Evolutionary conservation across 75 land plant genomes (phyloP).

Genomic region (Sequoia sempervirens): DNA sequence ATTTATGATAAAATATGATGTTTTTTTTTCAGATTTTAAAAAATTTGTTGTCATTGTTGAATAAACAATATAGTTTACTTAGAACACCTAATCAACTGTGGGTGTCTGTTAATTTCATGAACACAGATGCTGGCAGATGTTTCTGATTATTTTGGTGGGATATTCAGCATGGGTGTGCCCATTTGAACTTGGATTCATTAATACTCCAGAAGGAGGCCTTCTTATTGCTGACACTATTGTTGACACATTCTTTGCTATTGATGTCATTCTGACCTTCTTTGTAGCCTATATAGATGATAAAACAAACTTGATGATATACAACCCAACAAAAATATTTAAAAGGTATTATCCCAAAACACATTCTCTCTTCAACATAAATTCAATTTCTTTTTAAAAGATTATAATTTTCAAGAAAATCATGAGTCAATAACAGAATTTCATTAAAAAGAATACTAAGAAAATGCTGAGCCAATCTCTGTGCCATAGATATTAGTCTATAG

Average conservation of each 20-base stretch:
- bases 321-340: background rate
- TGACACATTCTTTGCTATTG: slow-evolving; percentile 29
- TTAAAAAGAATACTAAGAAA: too few relatives aligned
- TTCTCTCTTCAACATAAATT: background rate
- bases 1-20: too few relatives aligned
- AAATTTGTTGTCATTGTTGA: background rate
- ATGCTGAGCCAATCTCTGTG: too few relatives aligned
- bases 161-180: slow-evolving; percentile 42
- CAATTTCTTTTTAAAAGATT: too few relatives aligned
- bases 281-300: slow-evolving; percentile 23
- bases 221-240: slow-evolving; percentile 23
- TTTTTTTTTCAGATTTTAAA: background rate
- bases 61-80: background rate
- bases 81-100: background rate
- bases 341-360: slow-evolving; percentile 7
- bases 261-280: slow-evolving; percentile 28
- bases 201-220: slow-evolving; percentile 18
- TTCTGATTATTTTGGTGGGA: slow-evolving; percentile 25
- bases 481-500: too few relatives aligned
- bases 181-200: slow-evolving; percentile 27
- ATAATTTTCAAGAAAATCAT: too few relatives aligned
- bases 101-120: background rate
- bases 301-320: slow-evolving; percentile 13
- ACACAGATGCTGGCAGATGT: slow-evolving; percentile 29
- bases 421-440: too few relatives aligned